Conservation (phyloP, 495 filamentous ascomycete genomes). For the Lepidopterella palustris region DNA sequence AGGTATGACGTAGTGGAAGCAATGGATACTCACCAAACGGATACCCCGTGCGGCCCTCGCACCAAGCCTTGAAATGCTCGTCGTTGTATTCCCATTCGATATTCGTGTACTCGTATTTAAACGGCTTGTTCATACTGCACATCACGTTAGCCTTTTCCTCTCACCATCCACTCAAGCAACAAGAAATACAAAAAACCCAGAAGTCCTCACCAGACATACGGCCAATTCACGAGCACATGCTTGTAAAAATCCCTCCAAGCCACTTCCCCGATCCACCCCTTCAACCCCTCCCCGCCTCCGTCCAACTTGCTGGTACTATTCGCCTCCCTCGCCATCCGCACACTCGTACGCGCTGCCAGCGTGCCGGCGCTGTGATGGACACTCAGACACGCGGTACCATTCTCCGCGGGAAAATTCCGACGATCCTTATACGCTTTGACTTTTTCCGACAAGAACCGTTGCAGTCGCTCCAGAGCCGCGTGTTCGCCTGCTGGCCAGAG, state of each 20-base stretch:
- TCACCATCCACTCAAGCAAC: neutral
- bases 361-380: conserved; percentile 74
- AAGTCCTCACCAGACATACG: conserved; percentile 66
- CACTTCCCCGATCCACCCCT: conserved; percentile 77
- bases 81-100: conserved; percentile 74
- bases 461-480: conserved; percentile 59
- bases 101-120: conserved; percentile 79
- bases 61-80: conserved; percentile 66
- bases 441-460: conserved; percentile 64
- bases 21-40: conserved; percentile 46
- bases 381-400: conserved; percentile 66
- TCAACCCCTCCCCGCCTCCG: conserved; percentile 59
- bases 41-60: conserved; percentile 68
- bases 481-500: conserved; percentile 79
- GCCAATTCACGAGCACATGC: conserved; percentile 80
- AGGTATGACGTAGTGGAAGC: too few relatives aligned
- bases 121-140: conserved; percentile 82
- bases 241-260: conserved; percentile 94
- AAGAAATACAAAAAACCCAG: neutral
- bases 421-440: conserved; percentile 53
- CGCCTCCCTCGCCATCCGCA: conserved; percentile 55
- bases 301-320: conserved; percentile 68
- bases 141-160: neutral
- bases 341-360: conserved; percentile 68
- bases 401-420: conserved; percentile 54